A percentile compares a stretch with the other conserved stretches of the same genome.
These are phyloP conservation scores for Colletotrichum tabaci DNA, from an alignment of 2,329 filamentous ascomycete species.

Conservation along the genomic window DNA sequence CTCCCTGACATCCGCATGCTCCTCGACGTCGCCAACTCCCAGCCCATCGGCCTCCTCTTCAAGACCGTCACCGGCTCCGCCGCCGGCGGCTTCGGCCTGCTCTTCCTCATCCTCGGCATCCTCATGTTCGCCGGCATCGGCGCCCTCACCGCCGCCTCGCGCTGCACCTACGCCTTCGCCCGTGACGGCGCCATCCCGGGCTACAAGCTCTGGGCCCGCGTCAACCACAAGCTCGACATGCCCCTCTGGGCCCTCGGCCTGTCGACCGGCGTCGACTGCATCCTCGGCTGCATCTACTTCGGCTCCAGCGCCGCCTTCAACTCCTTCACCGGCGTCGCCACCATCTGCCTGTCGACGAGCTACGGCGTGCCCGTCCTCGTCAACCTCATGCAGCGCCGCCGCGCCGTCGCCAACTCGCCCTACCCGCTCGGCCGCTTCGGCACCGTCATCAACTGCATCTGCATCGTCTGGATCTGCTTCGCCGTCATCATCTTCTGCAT, in stretches of 20 bases:
- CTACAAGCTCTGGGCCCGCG: constrained; percentile 75
- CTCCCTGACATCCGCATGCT: constrained; percentile 77
- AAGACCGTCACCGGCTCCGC: constrained; percentile 81
- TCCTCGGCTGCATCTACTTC: constrained; percentile 85
- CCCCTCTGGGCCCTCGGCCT: constrained; percentile 79
- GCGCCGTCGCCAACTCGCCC: constrained; percentile 74
- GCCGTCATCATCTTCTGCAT: constrained; percentile 83
- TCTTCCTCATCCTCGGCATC: constrained; percentile 84
- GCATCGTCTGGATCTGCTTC: constrained; percentile 79
- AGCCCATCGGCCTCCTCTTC: constrained; percentile 84
- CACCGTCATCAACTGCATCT: constrained; percentile 76
- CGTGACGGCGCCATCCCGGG: constrained; percentile 82
- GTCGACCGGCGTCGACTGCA: constrained; percentile 77
- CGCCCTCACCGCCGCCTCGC: constrained; percentile 80
- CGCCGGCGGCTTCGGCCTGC: constrained; percentile 80
- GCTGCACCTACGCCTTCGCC: constrained; percentile 84
- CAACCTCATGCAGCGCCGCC: constrained; percentile 76
- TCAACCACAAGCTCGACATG: constrained; percentile 77
- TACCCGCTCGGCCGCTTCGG: constrained; percentile 81
- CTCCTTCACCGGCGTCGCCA: constrained; percentile 84
- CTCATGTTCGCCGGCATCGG: constrained; percentile 83
- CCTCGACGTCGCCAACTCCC: constrained; percentile 77
- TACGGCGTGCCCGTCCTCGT: constrained; percentile 85
- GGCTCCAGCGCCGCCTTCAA: constrained; percentile 84
- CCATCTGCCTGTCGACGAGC: constrained; percentile 82